Conservation (phyloP, 495 filamentous ascomycete genomes). For the Sordaria brevicollis region DNA sequence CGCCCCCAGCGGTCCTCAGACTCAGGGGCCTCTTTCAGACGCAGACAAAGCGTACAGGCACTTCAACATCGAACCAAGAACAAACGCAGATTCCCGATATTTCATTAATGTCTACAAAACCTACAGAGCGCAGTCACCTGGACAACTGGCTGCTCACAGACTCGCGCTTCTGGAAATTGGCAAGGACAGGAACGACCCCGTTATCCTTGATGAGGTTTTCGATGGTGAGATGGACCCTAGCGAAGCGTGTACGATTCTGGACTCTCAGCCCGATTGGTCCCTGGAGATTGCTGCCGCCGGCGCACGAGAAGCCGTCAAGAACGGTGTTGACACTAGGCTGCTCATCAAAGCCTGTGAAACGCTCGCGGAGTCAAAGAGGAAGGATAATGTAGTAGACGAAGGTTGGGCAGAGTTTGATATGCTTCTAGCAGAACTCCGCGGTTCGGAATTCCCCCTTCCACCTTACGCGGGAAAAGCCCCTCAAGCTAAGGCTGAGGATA, state of each 20-base stretch:
- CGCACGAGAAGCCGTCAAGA: neutral
- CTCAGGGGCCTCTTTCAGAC: neutral
- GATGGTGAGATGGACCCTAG: constrained; percentile 1
- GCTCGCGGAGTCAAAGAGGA: neutral
- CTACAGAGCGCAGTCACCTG: constrained; percentile 11
- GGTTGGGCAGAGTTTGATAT: neutral
- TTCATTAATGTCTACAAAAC: constrained; percentile 13
- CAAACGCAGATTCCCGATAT: neutral
- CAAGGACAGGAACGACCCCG: constrained; percentile 6
- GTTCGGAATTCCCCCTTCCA: neutral
- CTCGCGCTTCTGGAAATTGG: constrained; percentile 13
- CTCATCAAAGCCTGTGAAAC: neutral
- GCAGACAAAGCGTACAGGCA: constrained; percentile 10
- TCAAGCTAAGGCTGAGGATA: neutral
- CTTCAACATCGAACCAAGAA: constrained; percentile 4
- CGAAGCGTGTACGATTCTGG: constrained; percentile 13
- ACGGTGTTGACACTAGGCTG: neutral
- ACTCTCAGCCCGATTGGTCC: constrained; percentile 3
- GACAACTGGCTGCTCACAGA: constrained; percentile 12
- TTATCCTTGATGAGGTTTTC: constrained; percentile 10
- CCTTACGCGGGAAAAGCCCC: neutral
- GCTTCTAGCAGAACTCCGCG: neutral
- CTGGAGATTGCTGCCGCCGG: constrained; percentile 12
- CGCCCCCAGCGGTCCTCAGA: neutral
- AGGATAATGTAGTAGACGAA: neutral